Base-by-base conservation (phyloP, 495 filamentous ascomycete genomes). In the Penicillium dipodomyicola region DNA sequence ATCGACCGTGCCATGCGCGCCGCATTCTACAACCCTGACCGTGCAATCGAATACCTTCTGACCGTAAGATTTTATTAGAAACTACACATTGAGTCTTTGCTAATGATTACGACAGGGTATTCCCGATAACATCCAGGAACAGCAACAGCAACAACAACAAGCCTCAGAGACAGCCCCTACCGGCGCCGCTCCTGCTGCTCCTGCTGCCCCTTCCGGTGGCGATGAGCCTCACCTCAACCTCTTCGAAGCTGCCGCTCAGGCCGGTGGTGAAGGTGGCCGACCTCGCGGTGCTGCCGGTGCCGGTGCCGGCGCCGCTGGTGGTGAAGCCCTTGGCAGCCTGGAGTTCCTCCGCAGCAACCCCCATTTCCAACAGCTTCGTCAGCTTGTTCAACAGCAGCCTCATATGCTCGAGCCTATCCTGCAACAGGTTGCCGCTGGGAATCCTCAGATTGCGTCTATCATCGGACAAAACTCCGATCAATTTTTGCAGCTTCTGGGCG, bases 331-430 rank as follows among this genome's bases (percentile, higher is more conserved):
- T 4, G 87, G 85, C 7, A 96, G 90, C 63, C 85, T 98, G 37
- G 93, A 97, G 44, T 97, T 93, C 73, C 83, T 98, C n/a, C 88
- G 94, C 48, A 90, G 89, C 71, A 97, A 97, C 72, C 87, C 91
- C 25, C 91, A 96, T 72, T 98, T 98, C 75, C 94, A 97, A 72
- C 94, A 98, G 71, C 84, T 98, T 33, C 88, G 94, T 32, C 91
- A 96, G 73, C 87, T 98, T 11, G 94, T 98, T 17, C 94, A 98
- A 68, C 91, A 96, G 67, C 90, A 97, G 62, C 94, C 94, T 10
- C 88, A 91, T 64, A 98, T 98, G 94, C 86, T 98, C 6, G 94
- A 97, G 79, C 92, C 93, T 2, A 97, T 98, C 63, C 77, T 98
- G 27, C 92, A 96, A 68, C 92, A 96, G 72, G 91, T 98, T 39